Conservation (phyloP, 306 rosid genomes). For the Ormosia semicastrata region DNA sequence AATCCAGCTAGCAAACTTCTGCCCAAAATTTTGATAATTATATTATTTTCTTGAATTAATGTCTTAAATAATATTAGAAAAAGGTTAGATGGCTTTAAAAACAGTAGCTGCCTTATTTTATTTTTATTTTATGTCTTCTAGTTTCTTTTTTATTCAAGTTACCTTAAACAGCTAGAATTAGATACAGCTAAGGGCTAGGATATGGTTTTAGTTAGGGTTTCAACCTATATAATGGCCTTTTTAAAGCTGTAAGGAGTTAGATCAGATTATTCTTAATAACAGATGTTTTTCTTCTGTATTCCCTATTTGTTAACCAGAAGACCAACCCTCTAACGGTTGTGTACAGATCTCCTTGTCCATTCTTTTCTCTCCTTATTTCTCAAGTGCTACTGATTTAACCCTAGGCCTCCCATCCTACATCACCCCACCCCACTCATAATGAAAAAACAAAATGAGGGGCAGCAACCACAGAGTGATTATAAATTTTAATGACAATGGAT, state of each 20-base stretch:
- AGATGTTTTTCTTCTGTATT: background rate
- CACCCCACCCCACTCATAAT: background rate
- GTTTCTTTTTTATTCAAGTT: background rate
- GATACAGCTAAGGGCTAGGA: background rate
- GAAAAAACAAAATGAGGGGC: background rate
- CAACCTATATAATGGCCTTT: background rate
- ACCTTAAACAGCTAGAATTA: background rate
- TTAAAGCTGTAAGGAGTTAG: background rate
- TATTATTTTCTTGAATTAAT: constrained; percentile 13
- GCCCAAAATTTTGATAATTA: background rate
- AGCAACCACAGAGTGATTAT: background rate
- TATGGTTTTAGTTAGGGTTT: background rate
- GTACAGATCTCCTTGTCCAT: background rate
- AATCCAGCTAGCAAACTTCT: background rate
- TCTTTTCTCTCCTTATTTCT: constrained; percentile 16
- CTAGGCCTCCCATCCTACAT: background rate
- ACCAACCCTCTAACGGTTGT: background rate
- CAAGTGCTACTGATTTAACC: constrained; percentile 1
- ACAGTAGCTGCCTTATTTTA: background rate
- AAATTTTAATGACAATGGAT: background rate
- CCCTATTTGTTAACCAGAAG: background rate
- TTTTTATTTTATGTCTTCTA: background rate
- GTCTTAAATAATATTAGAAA: background rate
- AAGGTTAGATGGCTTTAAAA: background rate
- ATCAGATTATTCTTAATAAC: background rate